phyloP scores from a whole-genome alignment of 225 moss, liverwort and hornwort species.

The Bryum argenteum region DNA sequence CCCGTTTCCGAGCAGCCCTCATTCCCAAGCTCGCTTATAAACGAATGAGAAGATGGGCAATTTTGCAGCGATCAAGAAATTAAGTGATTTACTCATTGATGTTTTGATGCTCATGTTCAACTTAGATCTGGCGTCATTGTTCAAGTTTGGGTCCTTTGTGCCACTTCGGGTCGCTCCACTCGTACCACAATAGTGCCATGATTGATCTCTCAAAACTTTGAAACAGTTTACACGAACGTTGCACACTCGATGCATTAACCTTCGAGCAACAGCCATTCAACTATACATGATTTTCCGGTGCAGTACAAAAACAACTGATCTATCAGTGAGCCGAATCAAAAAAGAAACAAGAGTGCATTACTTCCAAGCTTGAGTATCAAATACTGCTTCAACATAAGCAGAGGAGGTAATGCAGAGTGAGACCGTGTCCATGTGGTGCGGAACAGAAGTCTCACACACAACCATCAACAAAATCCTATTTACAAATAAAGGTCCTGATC shows the following conservation, averaged over 20 bases:
- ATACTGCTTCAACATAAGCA: slow-evolving; percentile 4
- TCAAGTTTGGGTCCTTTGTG: too few species aligned
- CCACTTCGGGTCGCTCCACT: too few species aligned
- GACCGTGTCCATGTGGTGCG: slow-evolving; percentile 11
- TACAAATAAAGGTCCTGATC: slow-evolving; percentile 18
- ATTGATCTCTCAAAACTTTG: too few species aligned
- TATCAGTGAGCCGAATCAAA: not conserved
- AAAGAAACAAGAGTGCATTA: not conserved
- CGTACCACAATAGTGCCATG: too few species aligned
- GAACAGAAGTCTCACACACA: slow-evolving; percentile 7
- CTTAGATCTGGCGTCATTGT: too few species aligned
- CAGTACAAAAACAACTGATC: not conserved
- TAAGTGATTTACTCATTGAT: too few species aligned
- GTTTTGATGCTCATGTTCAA: too few species aligned
- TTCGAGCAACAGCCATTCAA: too few species aligned
- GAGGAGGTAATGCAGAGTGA: not conserved
- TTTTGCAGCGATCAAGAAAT: too few species aligned
- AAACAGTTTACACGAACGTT: not conserved
- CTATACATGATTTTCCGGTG: not conserved
- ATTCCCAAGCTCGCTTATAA: too few species aligned
- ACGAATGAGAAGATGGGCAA: too few species aligned
- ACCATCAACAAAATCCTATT: slow-evolving; percentile 26
- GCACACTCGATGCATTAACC: not conserved
- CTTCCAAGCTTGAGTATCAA: slow-evolving; percentile 3
- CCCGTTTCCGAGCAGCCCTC: too few species aligned